phyloP scores from a whole-genome alignment of 768 basidiomycete genomes.

The Pleurotus tuoliensis region DNA sequence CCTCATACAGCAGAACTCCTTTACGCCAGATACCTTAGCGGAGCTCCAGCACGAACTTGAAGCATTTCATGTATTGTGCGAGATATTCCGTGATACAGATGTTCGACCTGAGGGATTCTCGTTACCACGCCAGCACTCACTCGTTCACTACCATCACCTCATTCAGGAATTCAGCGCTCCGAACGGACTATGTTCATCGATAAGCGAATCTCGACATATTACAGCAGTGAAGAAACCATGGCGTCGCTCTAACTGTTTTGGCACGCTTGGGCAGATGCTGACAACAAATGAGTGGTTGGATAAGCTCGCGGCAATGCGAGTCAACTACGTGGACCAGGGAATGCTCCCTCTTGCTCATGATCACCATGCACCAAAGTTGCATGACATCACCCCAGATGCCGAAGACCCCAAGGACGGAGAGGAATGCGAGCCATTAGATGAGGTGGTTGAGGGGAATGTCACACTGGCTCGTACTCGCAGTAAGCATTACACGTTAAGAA shows the following conservation, averaged over 20 bases:
- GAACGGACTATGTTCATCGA: conserved; percentile 20
- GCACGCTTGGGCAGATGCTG: conserved; percentile 19
- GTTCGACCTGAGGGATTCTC: conserved; percentile 12
- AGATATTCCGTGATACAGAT: conserved; percentile 11
- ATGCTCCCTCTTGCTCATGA: conserved; percentile 10
- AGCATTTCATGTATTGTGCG: conserved; percentile 10
- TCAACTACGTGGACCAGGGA: conserved; percentile 13
- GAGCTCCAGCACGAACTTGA: conserved; percentile 4
- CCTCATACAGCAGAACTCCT: conserved; percentile 10
- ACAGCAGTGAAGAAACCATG: conserved; percentile 22
- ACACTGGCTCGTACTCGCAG: too few species aligned
- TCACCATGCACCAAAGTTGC: too few species aligned
- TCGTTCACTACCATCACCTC: conserved; percentile 12
- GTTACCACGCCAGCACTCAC: conserved; percentile 17
- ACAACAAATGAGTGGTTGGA: conserved; percentile 16
- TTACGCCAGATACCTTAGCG: conserved; percentile 2
- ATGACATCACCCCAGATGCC: too few species aligned
- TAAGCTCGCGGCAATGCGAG: conserved; percentile 15
- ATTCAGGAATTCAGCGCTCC: conserved; percentile 17
- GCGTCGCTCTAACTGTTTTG: conserved; percentile 15
- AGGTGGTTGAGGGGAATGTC: too few species aligned
- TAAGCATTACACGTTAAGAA: too few species aligned
- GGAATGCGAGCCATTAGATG: too few species aligned
- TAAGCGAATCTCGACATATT: conserved; percentile 21
- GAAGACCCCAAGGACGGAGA: too few species aligned